phyloP scores from a whole-genome alignment of 352 stramenopile genomes.

The Phytophthora citrophthora region DNA sequence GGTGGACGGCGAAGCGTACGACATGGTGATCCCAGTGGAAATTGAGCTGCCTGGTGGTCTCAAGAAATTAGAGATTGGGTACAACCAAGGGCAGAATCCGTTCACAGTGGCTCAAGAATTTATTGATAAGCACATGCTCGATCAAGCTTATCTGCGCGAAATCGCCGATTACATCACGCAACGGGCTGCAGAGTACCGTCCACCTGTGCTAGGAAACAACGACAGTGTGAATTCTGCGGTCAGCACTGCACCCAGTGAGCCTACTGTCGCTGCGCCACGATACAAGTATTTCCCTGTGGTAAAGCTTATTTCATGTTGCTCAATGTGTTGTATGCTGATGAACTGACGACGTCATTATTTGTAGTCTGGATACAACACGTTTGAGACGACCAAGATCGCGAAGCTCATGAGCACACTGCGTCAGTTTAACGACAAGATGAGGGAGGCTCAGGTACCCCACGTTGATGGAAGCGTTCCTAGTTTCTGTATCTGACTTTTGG shows the following conservation, averaged over 20 bases:
- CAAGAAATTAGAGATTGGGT: slow-evolving; percentile 95
- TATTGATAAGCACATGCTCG: slow-evolving; percentile 96
- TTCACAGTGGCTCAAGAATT: slow-evolving; percentile 96
- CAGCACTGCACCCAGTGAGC: slow-evolving; percentile 6
- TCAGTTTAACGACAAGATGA: slow-evolving; percentile 89
- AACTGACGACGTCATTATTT: slow-evolving; percentile 16
- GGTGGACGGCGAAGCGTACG: slow-evolving; percentile 93
- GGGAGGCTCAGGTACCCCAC: slow-evolving; percentile 44
- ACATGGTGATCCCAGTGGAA: slow-evolving; percentile 97
- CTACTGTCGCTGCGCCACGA: slow-evolving; percentile 9
- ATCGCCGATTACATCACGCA: slow-evolving; percentile 98
- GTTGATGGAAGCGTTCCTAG: not conserved
- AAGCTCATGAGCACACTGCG: slow-evolving; percentile 93
- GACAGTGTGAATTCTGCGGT: slow-evolving; percentile 32
- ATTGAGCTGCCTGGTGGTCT: slow-evolving; percentile 94
- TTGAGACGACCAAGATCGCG: slow-evolving; percentile 92
- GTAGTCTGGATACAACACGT: slow-evolving; percentile 89
- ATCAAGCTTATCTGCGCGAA: slow-evolving; percentile 92
- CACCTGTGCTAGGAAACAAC: slow-evolving; percentile 68
- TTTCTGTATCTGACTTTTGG: not conserved
- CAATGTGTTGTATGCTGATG: not conserved
- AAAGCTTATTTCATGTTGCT: slow-evolving; percentile 9
- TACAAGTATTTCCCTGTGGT: slow-evolving; percentile 81
- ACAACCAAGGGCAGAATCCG: slow-evolving; percentile 98
- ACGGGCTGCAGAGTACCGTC: slow-evolving; percentile 78